phyloP scores from a whole-genome alignment of 2,329 filamentous ascomycete species.

The Microdochium nivale region DNA sequence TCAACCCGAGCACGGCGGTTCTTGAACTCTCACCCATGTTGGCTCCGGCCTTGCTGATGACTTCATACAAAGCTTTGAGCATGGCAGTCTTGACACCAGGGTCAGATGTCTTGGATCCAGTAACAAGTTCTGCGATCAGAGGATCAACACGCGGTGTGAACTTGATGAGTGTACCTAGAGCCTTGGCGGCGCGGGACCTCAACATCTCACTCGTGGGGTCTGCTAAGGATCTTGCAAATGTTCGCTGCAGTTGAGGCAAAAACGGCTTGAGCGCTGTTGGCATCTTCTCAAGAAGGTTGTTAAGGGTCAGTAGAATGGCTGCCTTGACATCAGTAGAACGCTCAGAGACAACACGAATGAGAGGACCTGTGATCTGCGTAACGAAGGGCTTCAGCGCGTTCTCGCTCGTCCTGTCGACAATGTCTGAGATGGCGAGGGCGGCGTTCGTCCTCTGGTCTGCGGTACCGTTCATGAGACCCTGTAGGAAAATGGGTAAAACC shows the following conservation, averaged over 20 bases:
- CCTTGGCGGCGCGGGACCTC: conserved; percentile 82
- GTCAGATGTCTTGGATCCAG: conserved; percentile 88
- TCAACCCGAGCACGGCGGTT: conserved; percentile 75
- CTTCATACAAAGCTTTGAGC: conserved; percentile 93
- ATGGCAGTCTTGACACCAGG: conserved; percentile 86
- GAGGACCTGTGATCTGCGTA: conserved; percentile 91
- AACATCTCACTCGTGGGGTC: conserved; percentile 87
- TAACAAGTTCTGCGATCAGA: conserved; percentile 82
- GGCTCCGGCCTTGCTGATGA: conserved; percentile 85
- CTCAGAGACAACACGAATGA: conserved; percentile 96
- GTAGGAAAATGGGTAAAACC: conserved; percentile 91
- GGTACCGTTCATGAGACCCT: conserved; percentile 94
- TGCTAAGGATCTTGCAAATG: conserved; percentile 91
- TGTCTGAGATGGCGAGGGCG: conserved; percentile 88
- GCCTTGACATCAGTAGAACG: conserved; percentile 93
- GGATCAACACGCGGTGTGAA: conserved; percentile 93
- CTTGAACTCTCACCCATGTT: conserved; percentile 94
- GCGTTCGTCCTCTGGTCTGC: conserved; percentile 86
- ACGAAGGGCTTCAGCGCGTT: conserved; percentile 89
- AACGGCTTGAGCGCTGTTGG: conserved; percentile 93
- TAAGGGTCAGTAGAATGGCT: conserved; percentile 87
- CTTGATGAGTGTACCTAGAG: conserved; percentile 89
- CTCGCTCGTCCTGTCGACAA: conserved; percentile 85
- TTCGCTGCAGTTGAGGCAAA: conserved; percentile 90
- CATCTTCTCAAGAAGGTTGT: conserved; percentile 94